Evolutionary conservation across 192 early-diverging fungal genomes (phyloP), one percentile per base, ranked within the genome.

Genomic region (Umbelopsis ramanniana): DNA sequence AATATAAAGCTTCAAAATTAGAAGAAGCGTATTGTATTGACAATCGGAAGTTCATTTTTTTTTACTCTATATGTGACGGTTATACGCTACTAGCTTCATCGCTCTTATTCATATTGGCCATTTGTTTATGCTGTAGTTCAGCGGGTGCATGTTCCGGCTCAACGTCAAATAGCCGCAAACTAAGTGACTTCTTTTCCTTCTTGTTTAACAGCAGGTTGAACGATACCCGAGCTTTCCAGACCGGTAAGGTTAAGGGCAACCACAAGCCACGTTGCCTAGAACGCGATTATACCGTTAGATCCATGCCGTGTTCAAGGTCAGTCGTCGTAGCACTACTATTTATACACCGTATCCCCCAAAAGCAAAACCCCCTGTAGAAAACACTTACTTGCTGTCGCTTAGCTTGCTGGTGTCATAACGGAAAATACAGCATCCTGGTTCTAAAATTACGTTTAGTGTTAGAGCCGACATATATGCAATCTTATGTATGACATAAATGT

Each of bases 201-300:
- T 93, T 93, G 82, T 90, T 88, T 72, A 94, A 69, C 68, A 92
- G 83, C 63, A 93, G 79, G 74, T 91, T 93, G 37, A 93, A 80
- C n/a, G 90, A 91, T 45, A 85, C 84, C 48, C 86, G 83, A 22
- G 89, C 91, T 70, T 87, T 85, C 91, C 91, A 94, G 52, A 93
- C 88, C 3, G 91, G 91, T 35, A 94, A 77, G 10, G 79, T 75
- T 71, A 92, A 77, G 57, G 71, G 68, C 4, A 67, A 77, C 78
- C 38, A 79, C 75, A 53, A 87, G 71, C 52, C 57, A 63, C 57
- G 57, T 63, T 63, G 57, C 57, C 57, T 63, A 63, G 35, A 63
- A 29, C 17, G 35, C 26, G 57, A 43, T 12, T 11, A 43, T 43
- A 12, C 40, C 40, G 40, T 43, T 43, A 43, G 40, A 4, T 43